These are phyloP conservation scores for Hevea brasiliensis DNA, from an alignment of 345 rosid species.

Conservation along the genomic window DNA sequence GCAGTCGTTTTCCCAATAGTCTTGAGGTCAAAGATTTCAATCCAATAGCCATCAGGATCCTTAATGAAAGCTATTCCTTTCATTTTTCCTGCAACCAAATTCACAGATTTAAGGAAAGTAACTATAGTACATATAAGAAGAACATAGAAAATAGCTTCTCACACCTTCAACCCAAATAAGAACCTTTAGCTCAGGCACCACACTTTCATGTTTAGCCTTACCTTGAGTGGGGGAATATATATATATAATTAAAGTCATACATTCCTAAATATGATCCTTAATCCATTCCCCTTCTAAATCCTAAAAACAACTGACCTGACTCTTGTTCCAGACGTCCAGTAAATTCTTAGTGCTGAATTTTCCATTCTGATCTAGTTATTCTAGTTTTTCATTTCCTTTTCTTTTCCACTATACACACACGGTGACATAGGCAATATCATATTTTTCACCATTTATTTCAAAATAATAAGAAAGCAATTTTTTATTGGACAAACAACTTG, in stretches of 20 bases:
- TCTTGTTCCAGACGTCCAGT: not conserved
- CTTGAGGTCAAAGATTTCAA: constrained; percentile 84
- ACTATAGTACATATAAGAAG: not conserved
- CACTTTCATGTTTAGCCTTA: not conserved
- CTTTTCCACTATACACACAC: not conserved
- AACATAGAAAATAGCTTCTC: not conserved
- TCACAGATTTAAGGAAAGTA: constrained; percentile 6
- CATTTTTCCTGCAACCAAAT: constrained; percentile 69
- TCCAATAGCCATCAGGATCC: constrained; percentile 99
- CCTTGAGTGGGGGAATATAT: too few relatives aligned
- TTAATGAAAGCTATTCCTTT: constrained; percentile 88
- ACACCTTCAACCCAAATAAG: not conserved
- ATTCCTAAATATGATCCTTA: not conserved
- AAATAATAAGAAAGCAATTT: not conserved
- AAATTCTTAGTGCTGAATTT: not conserved
- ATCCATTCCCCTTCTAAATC: not conserved
- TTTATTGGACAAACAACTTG: not conserved
- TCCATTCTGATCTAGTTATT: not conserved
- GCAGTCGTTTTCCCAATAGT: constrained; percentile 41
- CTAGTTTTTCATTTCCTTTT: not conserved
- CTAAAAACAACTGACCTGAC: not conserved
- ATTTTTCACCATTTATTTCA: constrained; percentile 6
- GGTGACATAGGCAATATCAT: not conserved
- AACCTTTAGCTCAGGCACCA: too few relatives aligned
- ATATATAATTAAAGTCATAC: not conserved